Evolutionary conservation across 768 basidiomycete genomes (phyloP).

Genomic region (Leccinum variicolor): DNA sequence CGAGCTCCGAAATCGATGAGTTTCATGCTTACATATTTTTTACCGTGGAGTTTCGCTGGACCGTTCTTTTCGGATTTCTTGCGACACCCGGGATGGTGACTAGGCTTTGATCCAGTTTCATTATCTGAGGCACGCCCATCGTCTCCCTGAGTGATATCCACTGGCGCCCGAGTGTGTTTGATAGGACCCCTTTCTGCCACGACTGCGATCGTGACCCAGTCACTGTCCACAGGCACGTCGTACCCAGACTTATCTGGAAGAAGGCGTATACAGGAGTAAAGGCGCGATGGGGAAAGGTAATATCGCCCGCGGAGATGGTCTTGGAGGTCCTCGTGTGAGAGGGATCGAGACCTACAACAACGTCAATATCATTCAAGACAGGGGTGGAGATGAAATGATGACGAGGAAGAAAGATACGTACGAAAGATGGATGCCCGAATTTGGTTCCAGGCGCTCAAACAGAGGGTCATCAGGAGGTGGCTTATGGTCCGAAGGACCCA

Average conservation of each 20-base stretch:
- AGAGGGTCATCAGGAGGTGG: constrained; percentile 68
- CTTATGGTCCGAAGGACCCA: constrained; percentile 76
- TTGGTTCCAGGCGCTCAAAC: constrained; percentile 83
- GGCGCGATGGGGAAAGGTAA: constrained; percentile 81
- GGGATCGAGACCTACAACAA: constrained; percentile 58
- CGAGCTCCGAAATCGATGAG: constrained; percentile 77
- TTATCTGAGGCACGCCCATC: constrained; percentile 41
- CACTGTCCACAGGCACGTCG: constrained; percentile 87
- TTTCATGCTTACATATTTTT: constrained; percentile 85
- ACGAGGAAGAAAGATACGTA: constrained; percentile 38
- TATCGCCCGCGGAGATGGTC: constrained; percentile 80
- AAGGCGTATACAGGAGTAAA: constrained; percentile 83
- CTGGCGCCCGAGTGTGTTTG: constrained; percentile 67
- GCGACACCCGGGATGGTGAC: not conserved
- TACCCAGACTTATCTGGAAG: constrained; percentile 78
- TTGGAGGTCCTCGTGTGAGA: constrained; percentile 76
- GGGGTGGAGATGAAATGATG: not conserved
- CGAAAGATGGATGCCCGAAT: constrained; percentile 84
- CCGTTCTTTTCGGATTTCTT: constrained; percentile 17
- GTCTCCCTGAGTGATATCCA: constrained; percentile 42
- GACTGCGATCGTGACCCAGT: constrained; percentile 96
- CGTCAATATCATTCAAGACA: constrained; percentile 4
- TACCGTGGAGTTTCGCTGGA: constrained; percentile 46
- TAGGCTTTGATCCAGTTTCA: constrained; percentile 11
- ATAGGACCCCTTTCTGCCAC: constrained; percentile 87